Evolutionary conservation across 306 rosid species (phyloP).

Genomic region (Argentina anserina): DNA sequence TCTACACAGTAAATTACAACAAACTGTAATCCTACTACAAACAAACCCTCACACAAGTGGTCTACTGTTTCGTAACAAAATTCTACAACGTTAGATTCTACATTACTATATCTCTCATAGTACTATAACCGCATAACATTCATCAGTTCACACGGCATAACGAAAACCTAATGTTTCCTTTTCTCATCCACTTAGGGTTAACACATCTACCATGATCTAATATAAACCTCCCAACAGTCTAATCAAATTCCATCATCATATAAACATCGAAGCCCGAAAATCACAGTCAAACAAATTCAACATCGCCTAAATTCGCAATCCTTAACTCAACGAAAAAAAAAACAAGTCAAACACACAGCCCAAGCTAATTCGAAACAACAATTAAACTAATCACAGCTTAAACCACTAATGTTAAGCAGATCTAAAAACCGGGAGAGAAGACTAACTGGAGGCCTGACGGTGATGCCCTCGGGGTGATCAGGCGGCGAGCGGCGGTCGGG

Average conservation of each 20-base stretch:
- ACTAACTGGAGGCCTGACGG: conserved; percentile 65
- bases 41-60: not conserved
- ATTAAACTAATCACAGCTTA: conserved; percentile 19
- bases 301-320: not conserved
- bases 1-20: not conserved
- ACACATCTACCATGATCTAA: not conserved
- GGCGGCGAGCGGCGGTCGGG: conserved; percentile 48
- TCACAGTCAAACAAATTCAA: too few relatives aligned
- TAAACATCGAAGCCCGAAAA: not conserved
- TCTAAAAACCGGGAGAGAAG: conserved; percentile 17
- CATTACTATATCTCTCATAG: not conserved
- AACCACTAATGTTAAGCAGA: conserved; percentile 27
- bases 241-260: not conserved
- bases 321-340: not conserved
- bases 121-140: not conserved
- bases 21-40: not conserved
- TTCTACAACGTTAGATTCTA: not conserved
- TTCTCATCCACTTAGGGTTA: too few relatives aligned
- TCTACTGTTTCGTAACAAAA: not conserved
- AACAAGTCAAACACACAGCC: conserved; percentile 1
- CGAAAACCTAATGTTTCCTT: not conserved
- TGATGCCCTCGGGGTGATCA: conserved; percentile 57
- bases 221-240: not conserved
- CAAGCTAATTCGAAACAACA: conserved; percentile 8
- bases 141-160: not conserved